Conservation (phyloP, 352 stramenopile species). For the Pythium aristosporum region DNA sequence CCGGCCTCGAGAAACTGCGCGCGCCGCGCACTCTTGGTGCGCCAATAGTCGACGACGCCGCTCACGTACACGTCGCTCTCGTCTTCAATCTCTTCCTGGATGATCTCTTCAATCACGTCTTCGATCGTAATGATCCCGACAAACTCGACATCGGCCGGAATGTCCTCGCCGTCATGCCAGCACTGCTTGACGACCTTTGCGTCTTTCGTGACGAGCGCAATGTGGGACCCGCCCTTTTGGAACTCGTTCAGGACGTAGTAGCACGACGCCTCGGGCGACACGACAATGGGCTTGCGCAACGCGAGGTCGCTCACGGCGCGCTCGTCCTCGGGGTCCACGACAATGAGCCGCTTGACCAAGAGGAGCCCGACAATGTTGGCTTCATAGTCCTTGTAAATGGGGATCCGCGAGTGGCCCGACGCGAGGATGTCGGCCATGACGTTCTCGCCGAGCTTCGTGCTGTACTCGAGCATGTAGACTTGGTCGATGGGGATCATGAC, state of each 20-base stretch:
- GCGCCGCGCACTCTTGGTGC: constrained; percentile 33
- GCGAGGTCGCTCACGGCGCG: constrained; percentile 58
- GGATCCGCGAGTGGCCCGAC: constrained; percentile 86
- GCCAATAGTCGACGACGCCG: constrained; percentile 60
- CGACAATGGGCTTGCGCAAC: constrained; percentile 78
- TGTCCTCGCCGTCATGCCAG: constrained; percentile 46
- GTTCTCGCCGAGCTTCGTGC: constrained; percentile 72
- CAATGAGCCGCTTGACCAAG: constrained; percentile 89
- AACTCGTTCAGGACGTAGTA: constrained; percentile 92
- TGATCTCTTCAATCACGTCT: constrained; percentile 90
- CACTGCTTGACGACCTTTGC: constrained; percentile 47
- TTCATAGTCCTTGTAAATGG: constrained; percentile 77
- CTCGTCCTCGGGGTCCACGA: constrained; percentile 81
- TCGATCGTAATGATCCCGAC: constrained; percentile 91
- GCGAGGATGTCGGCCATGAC: constrained; percentile 82
- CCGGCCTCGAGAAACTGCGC: constrained; percentile 32
- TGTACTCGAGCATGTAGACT: constrained; percentile 87
- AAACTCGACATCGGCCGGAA: constrained; percentile 50
- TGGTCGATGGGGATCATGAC: constrained; percentile 88
- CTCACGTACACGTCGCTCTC: constrained; percentile 79
- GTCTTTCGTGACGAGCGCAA: constrained; percentile 77
- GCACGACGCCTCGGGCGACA: constrained; percentile 77
- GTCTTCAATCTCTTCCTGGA: constrained; percentile 90
- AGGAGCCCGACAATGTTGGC: constrained; percentile 83
- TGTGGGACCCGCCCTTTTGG: constrained; percentile 84